These are phyloP conservation scores for Aspergillus sp. DNA, from an alignment of 2,329 filamentous ascomycete species.

Conservation along the genomic window DNA sequence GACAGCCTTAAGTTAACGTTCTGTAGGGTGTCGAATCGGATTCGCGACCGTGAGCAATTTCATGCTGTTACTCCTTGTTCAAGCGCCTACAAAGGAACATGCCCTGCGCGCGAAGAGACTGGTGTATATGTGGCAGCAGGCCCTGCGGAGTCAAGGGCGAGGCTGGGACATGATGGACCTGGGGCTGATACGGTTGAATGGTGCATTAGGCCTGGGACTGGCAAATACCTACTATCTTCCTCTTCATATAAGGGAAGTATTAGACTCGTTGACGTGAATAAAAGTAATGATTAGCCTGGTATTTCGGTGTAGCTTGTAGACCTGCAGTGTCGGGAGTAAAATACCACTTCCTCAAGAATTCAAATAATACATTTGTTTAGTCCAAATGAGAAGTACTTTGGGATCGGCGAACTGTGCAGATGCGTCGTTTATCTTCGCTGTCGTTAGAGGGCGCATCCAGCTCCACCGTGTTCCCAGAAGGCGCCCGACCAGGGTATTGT, in stretches of 20 bases:
- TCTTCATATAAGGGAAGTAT: conserved; percentile 24
- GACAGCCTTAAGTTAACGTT: neutral
- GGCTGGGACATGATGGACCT: conserved; percentile 32
- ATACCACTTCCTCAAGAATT: too few relatives aligned
- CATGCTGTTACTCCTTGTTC: conserved; percentile 31
- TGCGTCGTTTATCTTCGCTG: too few relatives aligned
- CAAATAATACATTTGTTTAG: too few relatives aligned
- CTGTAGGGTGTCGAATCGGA: conserved; percentile 32
- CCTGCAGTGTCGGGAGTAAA: too few relatives aligned
- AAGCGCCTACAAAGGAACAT: conserved; percentile 30
- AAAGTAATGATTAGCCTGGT: too few relatives aligned
- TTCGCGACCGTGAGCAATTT: conserved; percentile 38
- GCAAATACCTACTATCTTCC: conserved; percentile 27
- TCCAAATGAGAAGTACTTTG: too few relatives aligned
- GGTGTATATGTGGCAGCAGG: conserved; percentile 30
- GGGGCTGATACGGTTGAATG: conserved; percentile 31
- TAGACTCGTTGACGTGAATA: neutral
- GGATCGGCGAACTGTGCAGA: too few relatives aligned
- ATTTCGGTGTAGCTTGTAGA: too few relatives aligned
- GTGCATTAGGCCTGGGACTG: conserved; percentile 29
- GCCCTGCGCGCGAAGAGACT: conserved; percentile 27
- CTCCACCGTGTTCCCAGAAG: too few relatives aligned
- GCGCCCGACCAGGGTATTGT: too few relatives aligned
- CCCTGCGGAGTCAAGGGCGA: conserved; percentile 28
- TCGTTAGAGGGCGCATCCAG: too few relatives aligned